Evolutionary conservation across 2,329 filamentous ascomycete genomes (phyloP).

Genomic region (Magnaporthiopsis rhizophila): DNA sequence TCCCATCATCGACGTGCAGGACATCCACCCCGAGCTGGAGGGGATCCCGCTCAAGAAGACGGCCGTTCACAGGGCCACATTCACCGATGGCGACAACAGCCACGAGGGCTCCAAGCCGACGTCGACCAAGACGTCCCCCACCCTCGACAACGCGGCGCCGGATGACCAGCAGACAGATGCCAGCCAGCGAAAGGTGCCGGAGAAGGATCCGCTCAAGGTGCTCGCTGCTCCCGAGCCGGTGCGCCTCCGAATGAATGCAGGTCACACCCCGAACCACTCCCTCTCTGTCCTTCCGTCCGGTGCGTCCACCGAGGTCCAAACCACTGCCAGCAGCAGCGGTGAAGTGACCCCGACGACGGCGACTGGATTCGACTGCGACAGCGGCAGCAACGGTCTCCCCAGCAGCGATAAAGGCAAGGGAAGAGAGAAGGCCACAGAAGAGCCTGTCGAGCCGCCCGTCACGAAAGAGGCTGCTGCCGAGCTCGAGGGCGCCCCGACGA

Average conservation of each 20-base stretch:
- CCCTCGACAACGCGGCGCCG: slow-evolving; percentile 8
- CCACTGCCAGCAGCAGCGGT: slow-evolving; percentile 31
- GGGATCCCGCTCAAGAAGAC: slow-evolving; percentile 48
- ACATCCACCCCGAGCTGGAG: slow-evolving; percentile 51
- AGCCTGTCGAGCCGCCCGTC: slow-evolving; percentile 14
- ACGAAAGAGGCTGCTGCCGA: slow-evolving; percentile 8
- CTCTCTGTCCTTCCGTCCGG: slow-evolving; percentile 41
- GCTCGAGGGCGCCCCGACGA: slow-evolving; percentile 21
- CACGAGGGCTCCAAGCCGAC: slow-evolving; percentile 19
- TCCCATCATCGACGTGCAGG: slow-evolving; percentile 47
- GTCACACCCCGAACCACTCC: slow-evolving; percentile 55
- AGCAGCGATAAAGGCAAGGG: not conserved
- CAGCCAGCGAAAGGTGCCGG: slow-evolving; percentile 17
- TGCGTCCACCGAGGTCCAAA: slow-evolving; percentile 30
- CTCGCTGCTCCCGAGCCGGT: slow-evolving; percentile 39
- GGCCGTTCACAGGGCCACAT: slow-evolving; percentile 44
- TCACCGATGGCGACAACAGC: slow-evolving; percentile 29
- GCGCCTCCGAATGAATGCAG: slow-evolving; percentile 53
- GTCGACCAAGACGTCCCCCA: slow-evolving; percentile 19
- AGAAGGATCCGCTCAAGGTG: slow-evolving; percentile 36
- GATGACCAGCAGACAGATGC: slow-evolving; percentile 12
- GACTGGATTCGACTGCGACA: slow-evolving; percentile 13
- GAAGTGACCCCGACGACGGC: slow-evolving; percentile 28
- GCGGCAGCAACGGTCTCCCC: slow-evolving; percentile 1
- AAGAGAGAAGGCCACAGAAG: slow-evolving; percentile 5